Evolutionary conservation across 495 filamentous ascomycete species (phyloP), one percentile per base, ranked within the genome.

Genomic region (Lasiosphaeria hispida): DNA sequence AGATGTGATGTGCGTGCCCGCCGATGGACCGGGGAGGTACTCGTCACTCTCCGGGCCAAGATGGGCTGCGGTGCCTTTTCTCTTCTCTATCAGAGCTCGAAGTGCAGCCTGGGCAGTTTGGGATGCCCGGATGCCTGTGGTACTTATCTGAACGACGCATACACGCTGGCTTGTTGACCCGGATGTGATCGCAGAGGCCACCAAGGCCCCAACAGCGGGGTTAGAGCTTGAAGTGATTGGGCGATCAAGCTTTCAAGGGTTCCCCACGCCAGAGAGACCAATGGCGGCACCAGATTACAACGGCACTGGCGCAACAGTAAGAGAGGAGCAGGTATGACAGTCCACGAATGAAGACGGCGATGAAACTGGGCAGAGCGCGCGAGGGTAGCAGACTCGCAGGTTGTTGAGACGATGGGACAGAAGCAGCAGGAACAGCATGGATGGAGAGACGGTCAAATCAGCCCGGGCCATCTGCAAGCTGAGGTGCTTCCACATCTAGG

Each of bases 201-300:
- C 64, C 65, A 63, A 62, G 64, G 66, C 62, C 62, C 66, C 64
- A 62, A 61, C 66, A 61, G 67, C 67, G 64, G 64, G 68, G 68
- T 70, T 62, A 51, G 45, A 61, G 48, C 19, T 47, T 14, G 53
- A 56, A 55, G 53, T 56, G 64, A 69, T 71, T 69, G 67, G 69
- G 54, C 42, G 36, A 57, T 63, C 51, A 59, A 62, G 55, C 56
- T 61, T 65, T 59, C 64, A 57, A 61, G 57, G 64, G 53, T 71
- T 68, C 67, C 69, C 69, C 69, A 68, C 66, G 64, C 67, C 57
- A n/a, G 14, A 51, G 53, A 58, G 55, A 49, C 64, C 69, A 68
- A 69, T 67, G 55, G 63, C 62, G 55, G 63, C 52, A 63, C 39
- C 59, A 66, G 57, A 58, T 56, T 58, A 41, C 37, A 57, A 51